These are phyloP conservation scores for Mycena rebaudengoi DNA, from an alignment of 768 basidiomycete species.

Conservation along the genomic window DNA sequence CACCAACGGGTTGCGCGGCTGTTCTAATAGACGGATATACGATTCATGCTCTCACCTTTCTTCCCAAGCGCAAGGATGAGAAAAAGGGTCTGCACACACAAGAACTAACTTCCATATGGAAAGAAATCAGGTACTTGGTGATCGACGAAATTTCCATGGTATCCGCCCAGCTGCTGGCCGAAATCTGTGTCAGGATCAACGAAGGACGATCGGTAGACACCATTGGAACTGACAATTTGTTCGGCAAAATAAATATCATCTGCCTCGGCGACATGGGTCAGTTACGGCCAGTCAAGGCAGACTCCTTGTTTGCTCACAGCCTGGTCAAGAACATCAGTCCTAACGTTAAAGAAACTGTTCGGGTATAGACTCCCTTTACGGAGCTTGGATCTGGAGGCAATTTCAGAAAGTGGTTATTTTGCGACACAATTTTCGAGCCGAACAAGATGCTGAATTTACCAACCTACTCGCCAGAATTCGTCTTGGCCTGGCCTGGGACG, in stretches of 20 bases:
- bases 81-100: not conserved
- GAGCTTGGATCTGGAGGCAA: not conserved
- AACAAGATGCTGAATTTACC: not conserved
- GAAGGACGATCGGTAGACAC: not conserved
- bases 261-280: constrained; percentile 7
- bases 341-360: not conserved
- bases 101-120: not conserved
- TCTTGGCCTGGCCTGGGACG: constrained; percentile 1
- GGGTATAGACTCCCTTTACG: not conserved
- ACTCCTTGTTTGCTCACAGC: not conserved
- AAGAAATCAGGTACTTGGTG: not conserved
- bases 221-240: not conserved
- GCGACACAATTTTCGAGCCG: not conserved
- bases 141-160: constrained; percentile 11
- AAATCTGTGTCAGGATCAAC: not conserved
- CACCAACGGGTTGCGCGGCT: not conserved
- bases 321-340: not conserved
- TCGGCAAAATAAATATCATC: constrained; percentile 1
- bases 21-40: not conserved
- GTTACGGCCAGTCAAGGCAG: not conserved
- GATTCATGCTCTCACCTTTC: not conserved
- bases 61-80: not conserved
- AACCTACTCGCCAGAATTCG: not conserved
- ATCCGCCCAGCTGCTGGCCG: not conserved
- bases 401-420: not conserved